Base-by-base conservation (phyloP, 2,329 filamentous ascomycete species). In the Atkinsonella texensis region DNA sequence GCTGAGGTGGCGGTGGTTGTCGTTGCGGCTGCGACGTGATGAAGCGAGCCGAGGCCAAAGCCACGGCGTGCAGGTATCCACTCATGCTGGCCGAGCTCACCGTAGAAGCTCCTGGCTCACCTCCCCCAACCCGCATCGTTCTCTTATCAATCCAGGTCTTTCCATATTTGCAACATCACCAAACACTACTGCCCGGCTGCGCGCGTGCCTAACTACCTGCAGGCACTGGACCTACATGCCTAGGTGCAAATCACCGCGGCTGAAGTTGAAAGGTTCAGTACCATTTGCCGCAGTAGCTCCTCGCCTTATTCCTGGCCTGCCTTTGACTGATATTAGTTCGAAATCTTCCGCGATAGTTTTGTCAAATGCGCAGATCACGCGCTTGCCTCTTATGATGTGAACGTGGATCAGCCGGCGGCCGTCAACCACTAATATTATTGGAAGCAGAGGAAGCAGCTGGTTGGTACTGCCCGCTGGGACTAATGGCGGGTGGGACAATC, bases 41-140 rank as follows among this genome's bases (percentile, higher is more conserved):
- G n/a, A n/a, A 47, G 35, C 45, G 31, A 47, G 45, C 45, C 45
- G 45, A 47, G 45, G 45, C 45, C 40, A 42, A 42, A 18, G 40
- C 18, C n/a, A 18, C 2, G 15, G n/a, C 40, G 8, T 20, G 40
- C 18, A 42, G 8, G n/a, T 20, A 10, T 15, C 35, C 35, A 38
- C 33, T 35, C 33, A 35, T 35, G 10, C 6, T 35, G 33, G 33
- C 33, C 33, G 33, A 35, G 33, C 33, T 35, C 12, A 6, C 32
- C 32, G 7, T 12, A 33, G n/a, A n/a, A n/a, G n/a, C n/a, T 23
- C 20, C 20, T 23, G 20, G 20, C 5, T 23, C 20, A 5, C 20
- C 4, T 28, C 7, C 28, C 5, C 7, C 28, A 8, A 6, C 5
- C 28, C 28, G 28, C 28, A 3, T 28, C 28, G 28, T 28, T 28